Percentiles rank a stretch among this genome's conserved stretches.
These are phyloP conservation scores for Chaetoceros muelleri DNA, from an alignment of 108 stramenopile genomes.

Conservation along the genomic window DNA sequence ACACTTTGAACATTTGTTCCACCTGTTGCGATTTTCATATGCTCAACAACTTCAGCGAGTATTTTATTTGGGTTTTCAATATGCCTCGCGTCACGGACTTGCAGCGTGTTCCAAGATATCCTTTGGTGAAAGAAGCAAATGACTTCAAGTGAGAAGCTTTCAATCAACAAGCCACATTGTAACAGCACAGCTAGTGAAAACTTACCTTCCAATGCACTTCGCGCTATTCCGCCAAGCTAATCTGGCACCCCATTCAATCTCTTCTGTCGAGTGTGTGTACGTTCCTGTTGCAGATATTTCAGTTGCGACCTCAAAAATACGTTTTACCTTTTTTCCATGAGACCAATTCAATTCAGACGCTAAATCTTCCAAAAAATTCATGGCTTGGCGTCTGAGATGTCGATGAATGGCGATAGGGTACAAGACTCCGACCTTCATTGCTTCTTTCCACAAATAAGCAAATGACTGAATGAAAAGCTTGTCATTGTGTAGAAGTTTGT, in stretches of 20 bases:
- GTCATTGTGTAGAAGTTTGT: background rate
- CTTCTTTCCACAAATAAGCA: background rate
- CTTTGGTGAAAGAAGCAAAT: too few species aligned
- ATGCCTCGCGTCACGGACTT: constrained; percentile 13
- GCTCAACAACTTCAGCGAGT: constrained; percentile 15
- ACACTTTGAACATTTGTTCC: constrained; percentile 10
- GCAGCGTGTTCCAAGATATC: constrained; percentile 18
- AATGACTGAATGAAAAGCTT: background rate
- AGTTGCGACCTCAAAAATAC: constrained; percentile 3
- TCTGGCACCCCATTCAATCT: constrained; percentile 18
- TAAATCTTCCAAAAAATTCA: background rate
- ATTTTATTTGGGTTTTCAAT: constrained; percentile 9
- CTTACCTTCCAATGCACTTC: constrained; percentile 24
- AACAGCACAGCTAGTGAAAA: too few species aligned
- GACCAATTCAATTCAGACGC: constrained; percentile 7
- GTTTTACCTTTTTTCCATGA: background rate
- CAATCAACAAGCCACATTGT: too few species aligned
- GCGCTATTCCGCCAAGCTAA: constrained; percentile 21
- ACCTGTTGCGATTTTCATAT: constrained; percentile 8
- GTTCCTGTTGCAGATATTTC: constrained; percentile 17
- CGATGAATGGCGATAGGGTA: background rate
- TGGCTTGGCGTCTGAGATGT: background rate
- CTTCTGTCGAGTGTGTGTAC: constrained; percentile 20
- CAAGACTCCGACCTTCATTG: background rate
- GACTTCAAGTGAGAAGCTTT: too few species aligned